phyloP scores from a whole-genome alignment of 768 basidiomycete genomes.

The Phylloporus sp. region DNA sequence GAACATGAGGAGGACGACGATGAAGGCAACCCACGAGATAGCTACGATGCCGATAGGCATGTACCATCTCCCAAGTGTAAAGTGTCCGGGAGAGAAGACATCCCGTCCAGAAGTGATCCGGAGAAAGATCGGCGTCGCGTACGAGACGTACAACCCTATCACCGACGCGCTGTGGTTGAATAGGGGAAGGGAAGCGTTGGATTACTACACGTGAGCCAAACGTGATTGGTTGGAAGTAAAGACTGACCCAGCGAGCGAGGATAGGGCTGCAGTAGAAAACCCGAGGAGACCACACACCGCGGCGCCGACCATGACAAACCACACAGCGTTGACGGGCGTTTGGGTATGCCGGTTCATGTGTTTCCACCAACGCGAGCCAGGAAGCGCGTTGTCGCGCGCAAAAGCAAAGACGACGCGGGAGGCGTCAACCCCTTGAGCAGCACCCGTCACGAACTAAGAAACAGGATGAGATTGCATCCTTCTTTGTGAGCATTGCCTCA shows the following conservation, averaged over 20 bases:
- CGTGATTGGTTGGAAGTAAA: background rate
- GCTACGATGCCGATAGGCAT: slow-evolving; percentile 57
- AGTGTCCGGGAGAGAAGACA: slow-evolving; percentile 55
- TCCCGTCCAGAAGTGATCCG: slow-evolving; percentile 66
- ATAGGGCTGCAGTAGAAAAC: slow-evolving; percentile 59
- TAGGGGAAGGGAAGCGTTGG: background rate
- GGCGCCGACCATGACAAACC: slow-evolving; percentile 60
- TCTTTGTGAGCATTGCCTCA: slow-evolving; percentile 9
- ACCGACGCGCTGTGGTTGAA: slow-evolving; percentile 51
- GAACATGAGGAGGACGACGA: slow-evolving; percentile 57
- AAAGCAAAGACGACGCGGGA: slow-evolving; percentile 75
- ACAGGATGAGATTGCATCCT: background rate
- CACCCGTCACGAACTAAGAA: slow-evolving; percentile 62
- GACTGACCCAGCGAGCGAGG: slow-evolving; percentile 65
- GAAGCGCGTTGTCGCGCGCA: slow-evolving; percentile 69
- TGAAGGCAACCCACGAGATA: slow-evolving; percentile 64
- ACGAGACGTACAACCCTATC: slow-evolving; percentile 65
- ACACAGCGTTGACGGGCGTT: slow-evolving; percentile 73
- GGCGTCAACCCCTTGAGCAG: slow-evolving; percentile 71
- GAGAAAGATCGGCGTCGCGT: slow-evolving; percentile 64
- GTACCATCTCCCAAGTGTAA: slow-evolving; percentile 58
- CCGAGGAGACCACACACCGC: slow-evolving; percentile 61
- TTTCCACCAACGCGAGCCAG: slow-evolving; percentile 71
- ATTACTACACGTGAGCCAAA: background rate
- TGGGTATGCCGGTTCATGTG: slow-evolving; percentile 53